phyloP scores from a whole-genome alignment of 2,329 filamentous ascomycete genomes.

The Sporothrix curviconia region DNA sequence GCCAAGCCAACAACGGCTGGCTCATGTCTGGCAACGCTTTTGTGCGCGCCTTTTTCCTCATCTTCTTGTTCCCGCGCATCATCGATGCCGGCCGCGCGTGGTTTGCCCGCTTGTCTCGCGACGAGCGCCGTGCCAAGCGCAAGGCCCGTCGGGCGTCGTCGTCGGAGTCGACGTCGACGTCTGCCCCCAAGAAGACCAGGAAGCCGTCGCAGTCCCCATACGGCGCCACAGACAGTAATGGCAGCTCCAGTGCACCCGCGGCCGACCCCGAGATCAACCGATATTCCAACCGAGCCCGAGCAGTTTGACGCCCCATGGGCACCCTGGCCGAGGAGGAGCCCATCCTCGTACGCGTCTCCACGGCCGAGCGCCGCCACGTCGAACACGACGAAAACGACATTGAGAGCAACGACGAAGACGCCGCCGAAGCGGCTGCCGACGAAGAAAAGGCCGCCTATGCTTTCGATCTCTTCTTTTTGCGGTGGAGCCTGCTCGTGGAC shows the following conservation, averaged over 20 bases:
- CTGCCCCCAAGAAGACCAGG: neutral
- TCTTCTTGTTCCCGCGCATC: slow-evolving; percentile 47
- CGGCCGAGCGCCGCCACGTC: slow-evolving; percentile 12
- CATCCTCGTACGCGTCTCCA: slow-evolving; percentile 18
- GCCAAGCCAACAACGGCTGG: slow-evolving; percentile 49
- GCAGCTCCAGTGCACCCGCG: neutral
- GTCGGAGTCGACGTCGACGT: neutral
- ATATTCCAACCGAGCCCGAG: slow-evolving; percentile 33
- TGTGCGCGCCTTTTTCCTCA: slow-evolving; percentile 48
- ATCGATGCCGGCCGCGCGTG: slow-evolving; percentile 33
- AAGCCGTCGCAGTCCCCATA: neutral
- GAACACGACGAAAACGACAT: slow-evolving; percentile 8
- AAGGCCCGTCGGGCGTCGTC: neutral
- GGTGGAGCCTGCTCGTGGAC: slow-evolving; percentile 59
- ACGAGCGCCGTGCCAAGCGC: neutral
- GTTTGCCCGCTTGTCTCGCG: slow-evolving; percentile 17
- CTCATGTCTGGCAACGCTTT: slow-evolving; percentile 51
- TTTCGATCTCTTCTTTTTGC: slow-evolving; percentile 63
- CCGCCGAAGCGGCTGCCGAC: neutral
- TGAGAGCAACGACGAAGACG: neutral
- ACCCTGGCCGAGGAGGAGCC: slow-evolving; percentile 42
- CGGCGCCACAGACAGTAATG: neutral
- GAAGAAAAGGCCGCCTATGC: slow-evolving; percentile 40
- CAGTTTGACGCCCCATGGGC: slow-evolving; percentile 36
- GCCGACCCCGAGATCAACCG: slow-evolving; percentile 1